A percentile compares a stretch with the other conserved stretches of the same genome.
Evolutionary conservation across 2,329 filamentous ascomycete genomes (phyloP).

Genomic region (Fusarium mangiferae): DNA sequence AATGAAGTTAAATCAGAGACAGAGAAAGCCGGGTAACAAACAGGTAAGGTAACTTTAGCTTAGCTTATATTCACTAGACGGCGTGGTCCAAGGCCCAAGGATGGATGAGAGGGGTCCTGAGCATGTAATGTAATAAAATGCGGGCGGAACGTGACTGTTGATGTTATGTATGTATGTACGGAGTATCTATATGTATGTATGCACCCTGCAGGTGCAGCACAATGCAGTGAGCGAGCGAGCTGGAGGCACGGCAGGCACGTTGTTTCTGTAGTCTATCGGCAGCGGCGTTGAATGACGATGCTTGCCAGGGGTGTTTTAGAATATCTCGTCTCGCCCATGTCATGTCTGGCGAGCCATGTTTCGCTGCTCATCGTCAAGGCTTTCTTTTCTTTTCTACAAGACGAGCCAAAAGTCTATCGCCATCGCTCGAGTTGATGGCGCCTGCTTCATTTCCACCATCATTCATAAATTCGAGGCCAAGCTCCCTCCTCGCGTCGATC

Average conservation of each 20-base stretch:
- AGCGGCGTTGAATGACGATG: conserved; percentile 43
- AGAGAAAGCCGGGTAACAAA: conserved; percentile 12
- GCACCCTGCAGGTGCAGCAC: conserved; percentile 38
- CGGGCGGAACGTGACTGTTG: conserved; percentile 40
- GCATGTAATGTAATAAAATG: conserved; percentile 32
- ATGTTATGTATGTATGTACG: conserved; percentile 35
- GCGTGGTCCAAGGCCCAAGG: conserved; percentile 24
- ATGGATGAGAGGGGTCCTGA: conserved; percentile 34
- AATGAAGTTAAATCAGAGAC: conserved; percentile 25
- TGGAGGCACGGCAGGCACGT: conserved; percentile 34
- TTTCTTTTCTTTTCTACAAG: conserved; percentile 12
- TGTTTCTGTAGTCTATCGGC: conserved; percentile 40
- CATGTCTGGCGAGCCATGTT: conserved; percentile 23
- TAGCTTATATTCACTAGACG: conserved; percentile 33
- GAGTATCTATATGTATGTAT: background rate
- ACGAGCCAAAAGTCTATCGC: conserved; percentile 14
- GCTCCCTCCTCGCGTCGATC: conserved; percentile 40
- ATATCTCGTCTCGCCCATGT: conserved; percentile 1
- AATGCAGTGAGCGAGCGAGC: conserved; percentile 22
- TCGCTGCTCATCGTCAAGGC: conserved; percentile 29
- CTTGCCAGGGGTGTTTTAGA: conserved; percentile 37
- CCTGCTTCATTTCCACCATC: conserved; percentile 32
- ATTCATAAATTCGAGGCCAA: conserved; percentile 31
- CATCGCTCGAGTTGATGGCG: conserved; percentile 13
- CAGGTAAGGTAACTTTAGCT: conserved; percentile 15